A percentile compares a stretch with the other conserved stretches of the same genome.
Conservation (phyloP, 257 asterid species). For the Nicotiana obtusifolia region DNA sequence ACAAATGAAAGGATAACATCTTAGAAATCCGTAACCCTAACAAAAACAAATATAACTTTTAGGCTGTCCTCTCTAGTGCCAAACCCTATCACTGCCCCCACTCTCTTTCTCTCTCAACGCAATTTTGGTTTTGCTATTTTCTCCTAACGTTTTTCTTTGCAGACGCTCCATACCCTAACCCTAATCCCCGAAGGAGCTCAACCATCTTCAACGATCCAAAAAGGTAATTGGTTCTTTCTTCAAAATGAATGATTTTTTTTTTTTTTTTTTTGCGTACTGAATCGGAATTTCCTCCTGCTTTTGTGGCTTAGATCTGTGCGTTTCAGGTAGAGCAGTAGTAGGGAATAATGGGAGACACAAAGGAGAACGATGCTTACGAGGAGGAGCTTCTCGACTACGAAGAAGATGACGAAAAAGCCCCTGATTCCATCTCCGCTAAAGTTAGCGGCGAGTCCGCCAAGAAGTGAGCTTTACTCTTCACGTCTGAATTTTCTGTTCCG, state of each 20-base stretch:
- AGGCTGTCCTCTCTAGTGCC: no score
- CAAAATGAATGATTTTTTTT: not conserved
- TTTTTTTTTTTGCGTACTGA: not conserved
- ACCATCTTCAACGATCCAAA: not conserved
- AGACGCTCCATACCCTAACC: slow-evolving; percentile 24
- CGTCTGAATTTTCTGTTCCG: not conserved
- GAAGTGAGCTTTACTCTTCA: slow-evolving; percentile 42
- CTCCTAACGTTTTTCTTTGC: slow-evolving; percentile 11
- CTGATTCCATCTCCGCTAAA: slow-evolving; percentile 50
- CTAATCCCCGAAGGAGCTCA: slow-evolving; percentile 8
- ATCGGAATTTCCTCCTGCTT: not conserved
- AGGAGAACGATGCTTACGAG: slow-evolving; percentile 80
- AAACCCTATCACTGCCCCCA: no score
- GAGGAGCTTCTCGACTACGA: slow-evolving; percentile 97
- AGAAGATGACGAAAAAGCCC: slow-evolving; percentile 83
- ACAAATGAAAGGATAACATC: no score
- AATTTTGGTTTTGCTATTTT: not conserved
- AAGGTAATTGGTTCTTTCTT: slow-evolving; percentile 10
- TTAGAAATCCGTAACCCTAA: no score
- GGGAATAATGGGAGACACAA: slow-evolving; percentile 55
- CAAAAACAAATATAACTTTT: no score
- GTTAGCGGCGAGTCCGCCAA: slow-evolving; percentile 76
- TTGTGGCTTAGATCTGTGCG: slow-evolving; percentile 17
- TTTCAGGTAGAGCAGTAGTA: not conserved
- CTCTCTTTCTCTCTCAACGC: not conserved